Evolutionary conservation across 2,329 filamentous ascomycete genomes (phyloP).

Genomic region (Myrmaecium sp.): DNA sequence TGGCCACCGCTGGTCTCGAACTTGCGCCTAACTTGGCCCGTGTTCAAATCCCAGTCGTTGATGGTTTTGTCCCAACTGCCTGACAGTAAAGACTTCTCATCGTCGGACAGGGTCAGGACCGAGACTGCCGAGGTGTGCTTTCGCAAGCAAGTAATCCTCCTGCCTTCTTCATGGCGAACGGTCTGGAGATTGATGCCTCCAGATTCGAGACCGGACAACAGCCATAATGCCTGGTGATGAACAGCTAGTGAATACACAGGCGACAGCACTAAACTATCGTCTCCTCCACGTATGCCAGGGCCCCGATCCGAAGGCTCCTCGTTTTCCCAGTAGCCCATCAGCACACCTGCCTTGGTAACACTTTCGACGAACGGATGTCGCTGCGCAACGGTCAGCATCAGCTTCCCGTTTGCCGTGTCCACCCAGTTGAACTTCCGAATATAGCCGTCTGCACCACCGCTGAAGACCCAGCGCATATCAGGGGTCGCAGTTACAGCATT

Average conservation of each 20-base stretch:
- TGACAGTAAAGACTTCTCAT: conserved; percentile 75
- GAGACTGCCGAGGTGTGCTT: conserved; percentile 86
- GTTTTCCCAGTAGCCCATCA: conserved; percentile 98
- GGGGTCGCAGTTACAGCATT: conserved; percentile 85
- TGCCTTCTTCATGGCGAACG: conserved; percentile 86
- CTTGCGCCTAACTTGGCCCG: conserved; percentile 54
- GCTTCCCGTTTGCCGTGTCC: conserved; percentile 86
- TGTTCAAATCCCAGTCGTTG: conserved; percentile 89
- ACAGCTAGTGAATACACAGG: conserved; percentile 90
- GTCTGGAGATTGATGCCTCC: conserved; percentile 88
- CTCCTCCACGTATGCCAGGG: conserved; percentile 17
- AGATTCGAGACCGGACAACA: conserved; percentile 77
- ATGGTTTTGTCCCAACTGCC: conserved; percentile 95
- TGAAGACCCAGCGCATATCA: conserved; percentile 90
- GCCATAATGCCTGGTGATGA: conserved; percentile 78
- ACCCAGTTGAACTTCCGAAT: conserved; percentile 94
- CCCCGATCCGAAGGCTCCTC: conserved; percentile 48
- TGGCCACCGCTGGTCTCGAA: conserved; percentile 69
- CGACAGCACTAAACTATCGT: conserved; percentile 49
- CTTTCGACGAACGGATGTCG: conserved; percentile 94
- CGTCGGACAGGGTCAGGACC: conserved; percentile 61
- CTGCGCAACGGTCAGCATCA: conserved; percentile 85
- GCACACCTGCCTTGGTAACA: conserved; percentile 82
- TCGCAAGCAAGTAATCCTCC: conserved; percentile 63
- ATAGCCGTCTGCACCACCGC: conserved; percentile 84